A percentile compares a stretch with the other conserved stretches of the same genome.
phyloP scores from a whole-genome alignment of 2,329 filamentous ascomycete genomes.

The Macrophomina pseudophaseolina region DNA sequence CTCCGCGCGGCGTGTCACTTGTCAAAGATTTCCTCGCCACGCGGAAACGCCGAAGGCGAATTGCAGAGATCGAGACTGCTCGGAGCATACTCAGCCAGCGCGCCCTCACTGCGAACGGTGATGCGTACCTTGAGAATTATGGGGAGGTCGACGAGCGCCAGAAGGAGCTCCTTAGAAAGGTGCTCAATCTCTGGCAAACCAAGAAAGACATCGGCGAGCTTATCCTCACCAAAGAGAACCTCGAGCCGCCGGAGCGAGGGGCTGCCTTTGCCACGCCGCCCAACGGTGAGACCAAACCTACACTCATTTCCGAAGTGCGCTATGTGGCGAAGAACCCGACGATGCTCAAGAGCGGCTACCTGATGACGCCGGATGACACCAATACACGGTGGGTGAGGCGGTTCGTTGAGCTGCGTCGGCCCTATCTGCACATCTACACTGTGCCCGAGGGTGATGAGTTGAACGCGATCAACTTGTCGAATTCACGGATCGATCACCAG shows the following conservation, averaged over 20 bases:
- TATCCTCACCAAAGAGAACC: slow-evolving; percentile 58
- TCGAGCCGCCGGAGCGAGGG: slow-evolving; percentile 71
- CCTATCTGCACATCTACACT: slow-evolving; percentile 90
- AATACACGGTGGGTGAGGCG: slow-evolving; percentile 87
- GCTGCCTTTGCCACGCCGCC: slow-evolving; percentile 47
- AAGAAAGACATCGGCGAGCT: slow-evolving; percentile 50
- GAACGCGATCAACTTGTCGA: slow-evolving; percentile 84
- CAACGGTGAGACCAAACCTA: slow-evolving; percentile 59
- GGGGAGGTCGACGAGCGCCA: slow-evolving; percentile 37
- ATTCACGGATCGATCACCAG: slow-evolving; percentile 89
- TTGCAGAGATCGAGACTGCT: slow-evolving; percentile 79
- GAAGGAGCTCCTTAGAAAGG: slow-evolving; percentile 55
- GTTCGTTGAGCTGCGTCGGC: slow-evolving; percentile 88
- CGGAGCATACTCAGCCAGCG: slow-evolving; percentile 68
- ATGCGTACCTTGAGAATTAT: slow-evolving; percentile 31
- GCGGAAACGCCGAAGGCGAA: slow-evolving; percentile 73
- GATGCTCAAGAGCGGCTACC: slow-evolving; percentile 82
- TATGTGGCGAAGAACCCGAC: slow-evolving; percentile 75
- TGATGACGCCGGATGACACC: slow-evolving; percentile 82
- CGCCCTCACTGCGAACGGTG: slow-evolving; percentile 34
- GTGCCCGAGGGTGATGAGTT: slow-evolving; percentile 88
- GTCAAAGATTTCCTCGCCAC: slow-evolving; percentile 84
- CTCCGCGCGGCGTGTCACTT: slow-evolving; percentile 84
- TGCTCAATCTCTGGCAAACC: slow-evolving; percentile 67
- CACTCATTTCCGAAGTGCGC: slow-evolving; percentile 76